Evolutionary conservation across 148 eudicot genomes (phyloP).

Genomic region (Silene conica): DNA sequence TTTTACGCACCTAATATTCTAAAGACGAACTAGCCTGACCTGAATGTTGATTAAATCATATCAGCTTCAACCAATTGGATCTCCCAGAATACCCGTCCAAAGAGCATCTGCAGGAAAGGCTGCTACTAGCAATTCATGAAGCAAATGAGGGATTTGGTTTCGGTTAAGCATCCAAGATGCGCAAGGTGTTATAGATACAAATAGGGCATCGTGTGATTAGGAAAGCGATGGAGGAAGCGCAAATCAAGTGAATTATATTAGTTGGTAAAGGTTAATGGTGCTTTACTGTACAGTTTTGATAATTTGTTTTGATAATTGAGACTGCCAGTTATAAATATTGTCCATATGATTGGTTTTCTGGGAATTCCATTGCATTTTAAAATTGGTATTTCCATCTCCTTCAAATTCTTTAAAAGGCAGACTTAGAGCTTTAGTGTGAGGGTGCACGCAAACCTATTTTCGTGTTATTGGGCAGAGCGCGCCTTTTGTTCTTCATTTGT

Average conservation of each 20-base stretch:
- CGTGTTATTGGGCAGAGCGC: too few relatives aligned
- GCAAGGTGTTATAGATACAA: constrained; percentile 22
- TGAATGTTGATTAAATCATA: too few relatives aligned
- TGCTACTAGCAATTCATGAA: constrained; percentile 92
- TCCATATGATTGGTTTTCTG: constrained; percentile 11
- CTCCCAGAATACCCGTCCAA: constrained; percentile 92
- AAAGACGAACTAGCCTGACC: background rate
- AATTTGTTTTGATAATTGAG: constrained; percentile 14
- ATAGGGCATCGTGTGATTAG: constrained; percentile 10
- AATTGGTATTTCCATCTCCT: too few relatives aligned
- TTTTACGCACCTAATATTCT: background rate
- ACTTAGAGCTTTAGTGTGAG: too few relatives aligned
- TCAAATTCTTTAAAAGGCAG: too few relatives aligned
- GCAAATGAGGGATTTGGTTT: constrained; percentile 95
- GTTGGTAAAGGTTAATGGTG: constrained; percentile 24
- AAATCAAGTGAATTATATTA: constrained; percentile 8
- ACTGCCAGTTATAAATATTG: constrained; percentile 27
- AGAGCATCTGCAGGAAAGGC: constrained; percentile 77
- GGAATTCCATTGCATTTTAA: too few relatives aligned
- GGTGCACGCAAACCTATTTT: too few relatives aligned
- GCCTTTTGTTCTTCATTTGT: too few relatives aligned
- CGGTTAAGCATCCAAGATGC: constrained; percentile 37
- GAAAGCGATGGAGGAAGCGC: constrained; percentile 13
- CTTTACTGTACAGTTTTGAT: constrained; percentile 23
- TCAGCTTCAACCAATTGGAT: constrained; percentile 26